phyloP scores from a whole-genome alignment of 2,329 filamentous ascomycete genomes.

The Scleromitrula shiraiana region DNA sequence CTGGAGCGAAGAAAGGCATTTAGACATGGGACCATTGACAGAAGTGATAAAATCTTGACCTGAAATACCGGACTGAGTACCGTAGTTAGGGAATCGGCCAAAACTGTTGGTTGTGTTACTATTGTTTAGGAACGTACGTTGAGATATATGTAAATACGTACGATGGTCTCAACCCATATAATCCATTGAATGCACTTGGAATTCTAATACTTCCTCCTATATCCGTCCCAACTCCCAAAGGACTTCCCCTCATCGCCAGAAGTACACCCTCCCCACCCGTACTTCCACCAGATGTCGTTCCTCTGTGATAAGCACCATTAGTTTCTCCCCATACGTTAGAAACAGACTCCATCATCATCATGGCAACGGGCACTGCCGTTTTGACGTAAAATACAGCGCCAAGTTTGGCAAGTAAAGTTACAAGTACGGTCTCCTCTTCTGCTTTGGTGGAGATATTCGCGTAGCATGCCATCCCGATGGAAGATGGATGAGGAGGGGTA shows the following conservation, averaged over 20 bases:
- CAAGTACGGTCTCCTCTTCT: conserved; percentile 28
- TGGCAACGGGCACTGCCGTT: conserved; percentile 64
- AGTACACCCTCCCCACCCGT: conserved; percentile 18
- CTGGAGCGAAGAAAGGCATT: background rate
- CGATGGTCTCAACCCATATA: conserved; percentile 34
- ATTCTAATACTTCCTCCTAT: conserved; percentile 33
- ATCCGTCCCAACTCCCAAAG: conserved; percentile 11
- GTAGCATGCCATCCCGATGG: conserved; percentile 31
- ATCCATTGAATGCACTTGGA: conserved; percentile 31
- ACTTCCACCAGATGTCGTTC: conserved; percentile 24
- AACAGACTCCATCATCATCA: conserved; percentile 28
- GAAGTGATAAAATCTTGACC: conserved; percentile 10
- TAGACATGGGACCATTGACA: conserved; percentile 8
- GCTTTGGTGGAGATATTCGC: conserved; percentile 27
- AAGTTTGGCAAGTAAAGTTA: conserved; percentile 32
- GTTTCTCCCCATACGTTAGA: conserved; percentile 17
- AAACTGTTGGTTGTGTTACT: conserved; percentile 24
- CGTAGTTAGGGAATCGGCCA: conserved; percentile 8
- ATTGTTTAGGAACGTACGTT: background rate
- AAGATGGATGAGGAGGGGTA: conserved; percentile 29
- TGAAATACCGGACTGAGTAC: conserved; percentile 6
- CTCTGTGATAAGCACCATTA: conserved; percentile 30
- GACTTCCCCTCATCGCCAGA: conserved; percentile 9
- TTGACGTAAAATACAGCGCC: conserved; percentile 77
- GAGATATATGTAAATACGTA: conserved; percentile 8